Evolutionary conservation across 2,329 filamentous ascomycete species (phyloP).

Genomic region (Cadophora luteo-olivacea): DNA sequence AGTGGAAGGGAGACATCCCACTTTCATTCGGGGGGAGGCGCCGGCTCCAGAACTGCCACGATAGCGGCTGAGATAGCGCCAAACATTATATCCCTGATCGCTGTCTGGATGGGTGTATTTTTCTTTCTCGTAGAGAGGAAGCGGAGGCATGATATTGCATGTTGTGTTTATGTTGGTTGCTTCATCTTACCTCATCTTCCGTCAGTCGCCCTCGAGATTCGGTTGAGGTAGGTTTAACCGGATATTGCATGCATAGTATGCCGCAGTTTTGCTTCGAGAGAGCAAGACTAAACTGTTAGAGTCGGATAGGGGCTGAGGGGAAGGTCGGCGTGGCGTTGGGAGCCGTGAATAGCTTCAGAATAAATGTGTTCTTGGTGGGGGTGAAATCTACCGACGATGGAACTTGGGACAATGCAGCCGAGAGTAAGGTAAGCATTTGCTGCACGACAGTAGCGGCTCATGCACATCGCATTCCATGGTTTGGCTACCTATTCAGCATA

Average conservation of each 20-base stretch:
- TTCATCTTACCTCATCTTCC: background rate
- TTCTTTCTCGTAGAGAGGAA: background rate
- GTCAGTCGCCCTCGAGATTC: background rate
- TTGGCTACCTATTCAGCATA: background rate
- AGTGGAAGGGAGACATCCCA: background rate
- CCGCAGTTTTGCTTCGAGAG: background rate
- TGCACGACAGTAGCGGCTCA: conserved; percentile 9
- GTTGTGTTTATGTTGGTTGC: background rate
- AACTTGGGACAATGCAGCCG: background rate
- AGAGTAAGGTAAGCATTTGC: background rate
- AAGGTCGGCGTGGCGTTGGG: background rate
- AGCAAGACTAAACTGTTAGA: background rate
- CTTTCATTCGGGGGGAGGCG: background rate
- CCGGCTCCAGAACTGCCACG: conserved; percentile 15
- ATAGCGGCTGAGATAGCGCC: conserved; percentile 17
- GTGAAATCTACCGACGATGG: background rate
- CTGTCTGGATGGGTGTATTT: conserved; percentile 8
- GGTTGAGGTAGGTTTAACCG: background rate
- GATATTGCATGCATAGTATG: background rate
- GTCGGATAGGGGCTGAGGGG: background rate
- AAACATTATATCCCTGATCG: conserved; percentile 20
- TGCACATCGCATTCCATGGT: background rate
- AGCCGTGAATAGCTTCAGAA: conserved; percentile 3
- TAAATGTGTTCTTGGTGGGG: background rate
- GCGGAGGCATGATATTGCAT: background rate